Conservation (phyloP, 805 yeast genomes). For the Isabelozyma rhagii region DNA sequence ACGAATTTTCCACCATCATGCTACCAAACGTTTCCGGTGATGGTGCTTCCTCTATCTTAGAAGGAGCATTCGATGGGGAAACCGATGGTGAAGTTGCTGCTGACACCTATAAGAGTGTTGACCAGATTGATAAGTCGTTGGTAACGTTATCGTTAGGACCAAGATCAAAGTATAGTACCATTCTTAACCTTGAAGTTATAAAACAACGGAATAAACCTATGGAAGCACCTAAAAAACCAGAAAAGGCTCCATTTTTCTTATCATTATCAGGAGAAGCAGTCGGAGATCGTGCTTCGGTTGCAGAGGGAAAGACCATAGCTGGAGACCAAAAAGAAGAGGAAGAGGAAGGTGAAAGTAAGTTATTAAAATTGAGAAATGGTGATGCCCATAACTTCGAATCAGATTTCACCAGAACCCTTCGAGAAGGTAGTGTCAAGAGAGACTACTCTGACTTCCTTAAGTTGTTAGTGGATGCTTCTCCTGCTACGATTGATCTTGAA, state of each 20-base stretch:
- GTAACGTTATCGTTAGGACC: slow-evolving; percentile 78
- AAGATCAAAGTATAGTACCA: slow-evolving; percentile 71
- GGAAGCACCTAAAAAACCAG: slow-evolving; percentile 84
- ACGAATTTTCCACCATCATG: slow-evolving; percentile 59
- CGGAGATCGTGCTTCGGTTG: slow-evolving; percentile 63
- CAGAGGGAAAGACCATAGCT: slow-evolving; percentile 29
- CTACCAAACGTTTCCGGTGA: slow-evolving; percentile 80
- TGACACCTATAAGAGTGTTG: slow-evolving; percentile 48
- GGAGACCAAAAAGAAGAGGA: slow-evolving; percentile 9
- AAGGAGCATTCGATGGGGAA: slow-evolving; percentile 66
- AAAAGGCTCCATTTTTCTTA: slow-evolving; percentile 77
- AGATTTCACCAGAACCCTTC: slow-evolving; percentile 61
- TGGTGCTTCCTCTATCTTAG: slow-evolving; percentile 66
- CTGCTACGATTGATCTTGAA: slow-evolving; percentile 80
- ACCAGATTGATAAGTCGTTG: slow-evolving; percentile 60
- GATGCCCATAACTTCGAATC: slow-evolving; percentile 59
- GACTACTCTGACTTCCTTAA: slow-evolving; percentile 52
- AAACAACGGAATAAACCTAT: slow-evolving; percentile 84
- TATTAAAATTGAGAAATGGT: slow-evolving; percentile 31
- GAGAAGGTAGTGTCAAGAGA: slow-evolving; percentile 41
- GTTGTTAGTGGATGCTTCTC: slow-evolving; percentile 59
- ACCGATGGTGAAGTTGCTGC: slow-evolving; percentile 23
- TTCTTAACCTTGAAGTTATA: slow-evolving; percentile 79
- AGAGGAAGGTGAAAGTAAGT: slow-evolving; percentile 22
- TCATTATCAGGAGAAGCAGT: slow-evolving; percentile 62